These are phyloP conservation scores for Wickerhamomyces rabaulensis DNA, from an alignment of 805 yeast species.

Conservation along the genomic window DNA sequence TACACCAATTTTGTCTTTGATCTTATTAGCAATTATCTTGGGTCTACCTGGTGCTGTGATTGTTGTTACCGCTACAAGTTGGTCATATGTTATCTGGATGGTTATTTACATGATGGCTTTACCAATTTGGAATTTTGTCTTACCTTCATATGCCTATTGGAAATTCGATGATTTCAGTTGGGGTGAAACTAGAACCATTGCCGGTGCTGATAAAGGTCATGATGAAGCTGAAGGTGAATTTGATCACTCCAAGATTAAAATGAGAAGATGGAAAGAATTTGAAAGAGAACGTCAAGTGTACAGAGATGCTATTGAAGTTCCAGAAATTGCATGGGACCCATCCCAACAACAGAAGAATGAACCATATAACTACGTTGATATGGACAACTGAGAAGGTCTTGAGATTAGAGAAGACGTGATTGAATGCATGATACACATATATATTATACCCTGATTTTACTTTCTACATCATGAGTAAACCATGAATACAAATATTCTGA, in stretches of 20 bases:
- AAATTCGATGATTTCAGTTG: slow-evolving; percentile 93
- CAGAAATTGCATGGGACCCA: slow-evolving; percentile 25
- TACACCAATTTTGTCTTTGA: slow-evolving; percentile 71
- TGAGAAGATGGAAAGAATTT: slow-evolving; percentile 94
- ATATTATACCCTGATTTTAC: too few species aligned
- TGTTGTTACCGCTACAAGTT: slow-evolving; percentile 71
- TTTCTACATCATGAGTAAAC: neutral
- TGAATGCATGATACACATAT: slow-evolving; percentile 1
- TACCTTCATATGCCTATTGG: slow-evolving; percentile 89
- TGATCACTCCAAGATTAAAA: slow-evolving; percentile 83
- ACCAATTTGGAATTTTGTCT: slow-evolving; percentile 90
- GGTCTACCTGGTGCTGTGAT: slow-evolving; percentile 84
- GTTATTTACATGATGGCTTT: slow-evolving; percentile 69
- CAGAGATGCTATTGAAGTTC: slow-evolving; percentile 15
- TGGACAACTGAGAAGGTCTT: neutral
- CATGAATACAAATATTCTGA: too few species aligned
- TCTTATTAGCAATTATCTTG: slow-evolving; percentile 69
- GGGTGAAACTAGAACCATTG: slow-evolving; percentile 90
- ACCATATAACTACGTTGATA: slow-evolving; percentile 10
- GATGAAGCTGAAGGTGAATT: slow-evolving; percentile 74
- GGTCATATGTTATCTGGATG: slow-evolving; percentile 75
- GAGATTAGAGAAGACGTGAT: neutral
- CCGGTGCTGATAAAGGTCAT: slow-evolving; percentile 65
- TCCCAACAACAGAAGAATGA: slow-evolving; percentile 10
- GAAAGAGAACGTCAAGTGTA: slow-evolving; percentile 51